Evolutionary conservation across 257 asterid species (phyloP).

Genomic region (Linderniella brevidens): DNA sequence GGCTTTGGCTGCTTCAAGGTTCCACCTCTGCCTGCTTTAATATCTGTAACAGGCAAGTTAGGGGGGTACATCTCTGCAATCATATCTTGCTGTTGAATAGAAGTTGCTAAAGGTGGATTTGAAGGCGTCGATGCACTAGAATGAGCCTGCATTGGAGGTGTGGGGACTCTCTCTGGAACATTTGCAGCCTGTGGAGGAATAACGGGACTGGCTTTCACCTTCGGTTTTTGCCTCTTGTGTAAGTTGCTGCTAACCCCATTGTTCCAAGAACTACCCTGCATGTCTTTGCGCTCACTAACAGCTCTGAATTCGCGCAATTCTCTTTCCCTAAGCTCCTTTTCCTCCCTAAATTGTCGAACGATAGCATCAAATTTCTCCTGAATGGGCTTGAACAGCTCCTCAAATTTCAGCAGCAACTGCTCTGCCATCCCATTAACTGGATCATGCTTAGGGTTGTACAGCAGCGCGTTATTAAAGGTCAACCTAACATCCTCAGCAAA

Average conservation of each 20-base stretch:
- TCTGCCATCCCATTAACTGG: slow-evolving; percentile 36
- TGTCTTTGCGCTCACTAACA: slow-evolving; percentile 13
- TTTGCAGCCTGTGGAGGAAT: slow-evolving; percentile 8
- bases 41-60: slow-evolving; percentile 10
- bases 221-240: slow-evolving; percentile 19
- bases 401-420: slow-evolving; percentile 27
- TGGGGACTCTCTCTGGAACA: slow-evolving; percentile 26
- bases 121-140: slow-evolving; percentile 38
- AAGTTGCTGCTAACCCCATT: slow-evolving; percentile 23
- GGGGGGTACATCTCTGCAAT: slow-evolving; percentile 19
- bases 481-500: slow-evolving; percentile 48
- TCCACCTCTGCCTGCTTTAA: slow-evolving; percentile 7
- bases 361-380: slow-evolving; percentile 20
- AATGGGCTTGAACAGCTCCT: slow-evolving; percentile 39
- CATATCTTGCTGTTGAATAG: slow-evolving; percentile 2
- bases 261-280: slow-evolving; percentile 53
- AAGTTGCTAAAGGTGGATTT: slow-evolving; percentile 11
- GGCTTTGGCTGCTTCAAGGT: slow-evolving; percentile 44
- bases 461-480: slow-evolving; percentile 46
- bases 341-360: slow-evolving; percentile 14
- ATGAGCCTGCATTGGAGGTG: slow-evolving; percentile 15
- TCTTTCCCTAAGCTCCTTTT: slow-evolving; percentile 8
- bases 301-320: slow-evolving; percentile 10
- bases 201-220: slow-evolving; percentile 17
- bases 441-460: slow-evolving; percentile 58